These are phyloP conservation scores for Venustampulla echinocandica DNA, from an alignment of 495 filamentous ascomycete species.

Conservation along the genomic window DNA sequence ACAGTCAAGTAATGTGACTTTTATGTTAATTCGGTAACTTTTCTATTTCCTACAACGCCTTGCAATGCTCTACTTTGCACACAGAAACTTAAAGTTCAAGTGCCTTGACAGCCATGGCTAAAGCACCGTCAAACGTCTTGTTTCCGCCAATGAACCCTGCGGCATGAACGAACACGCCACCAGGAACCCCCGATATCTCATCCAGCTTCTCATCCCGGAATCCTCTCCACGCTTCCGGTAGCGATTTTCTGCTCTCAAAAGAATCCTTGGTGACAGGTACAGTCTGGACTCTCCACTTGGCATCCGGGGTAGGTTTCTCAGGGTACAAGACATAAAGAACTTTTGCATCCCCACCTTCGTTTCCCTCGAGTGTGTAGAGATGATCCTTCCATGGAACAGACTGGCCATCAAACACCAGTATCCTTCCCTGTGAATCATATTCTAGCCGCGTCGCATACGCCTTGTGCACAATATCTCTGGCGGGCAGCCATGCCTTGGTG, in stretches of 20 bases:
- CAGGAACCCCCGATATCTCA: conserved; percentile 59
- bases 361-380: conserved; percentile 75
- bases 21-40: not conserved
- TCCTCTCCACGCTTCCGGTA: conserved; percentile 88
- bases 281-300: conserved; percentile 88
- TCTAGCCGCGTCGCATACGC: conserved; percentile 59
- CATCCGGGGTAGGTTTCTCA: conserved; percentile 57
- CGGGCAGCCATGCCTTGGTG: conserved; percentile 74
- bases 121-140: conserved; percentile 78
- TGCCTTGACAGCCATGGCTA: conserved; percentile 76
- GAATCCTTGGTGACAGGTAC: conserved; percentile 72
- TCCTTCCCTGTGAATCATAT: conserved; percentile 62
- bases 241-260: conserved; percentile 80
- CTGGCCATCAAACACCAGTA: conserved; percentile 67
- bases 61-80: conserved; percentile 10
- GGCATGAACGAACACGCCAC: conserved; percentile 87
- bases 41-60: conserved; percentile 12
- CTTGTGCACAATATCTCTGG: conserved; percentile 62
- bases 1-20: not conserved
- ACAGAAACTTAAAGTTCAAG: conserved; percentile 12
- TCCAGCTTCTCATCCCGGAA: conserved; percentile 78
- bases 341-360: conserved; percentile 37
- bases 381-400: conserved; percentile 93
- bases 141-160: conserved; percentile 95
- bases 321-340: conserved; percentile 92